phyloP scores from a whole-genome alignment of 306 rosid species.

The Ormosia emarginata region DNA sequence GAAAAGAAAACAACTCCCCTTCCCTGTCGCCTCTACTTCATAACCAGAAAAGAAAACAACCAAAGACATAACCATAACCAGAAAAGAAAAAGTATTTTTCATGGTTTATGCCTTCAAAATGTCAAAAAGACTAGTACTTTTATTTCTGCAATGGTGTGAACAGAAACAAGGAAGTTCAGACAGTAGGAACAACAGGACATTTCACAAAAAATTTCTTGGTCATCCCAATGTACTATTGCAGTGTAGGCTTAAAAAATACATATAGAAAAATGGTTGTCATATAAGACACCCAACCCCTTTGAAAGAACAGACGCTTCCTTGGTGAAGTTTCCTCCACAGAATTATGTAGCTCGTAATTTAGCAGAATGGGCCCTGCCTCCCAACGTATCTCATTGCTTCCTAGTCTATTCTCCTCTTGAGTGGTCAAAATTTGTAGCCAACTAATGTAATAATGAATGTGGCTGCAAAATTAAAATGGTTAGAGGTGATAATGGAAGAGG shows the following conservation, averaged over 20 bases:
- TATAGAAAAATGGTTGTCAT: neutral
- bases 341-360: neutral
- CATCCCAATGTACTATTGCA: neutral
- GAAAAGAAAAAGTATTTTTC: too few species aligned
- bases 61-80: too few species aligned
- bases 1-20: too few species aligned
- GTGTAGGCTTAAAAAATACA: neutral
- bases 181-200: conserved; percentile 31
- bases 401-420: conserved; percentile 8
- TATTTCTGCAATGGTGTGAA: conserved; percentile 23
- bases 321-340: conserved; percentile 3
- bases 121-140: conserved; percentile 29
- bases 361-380: conserved; percentile 1
- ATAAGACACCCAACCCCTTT: conserved; percentile 24
- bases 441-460: neutral
- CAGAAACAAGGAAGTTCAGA: conserved; percentile 30
- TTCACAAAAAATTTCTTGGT: conserved; percentile 26
- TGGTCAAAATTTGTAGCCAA: conserved; percentile 21
- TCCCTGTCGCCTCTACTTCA: too few species aligned
- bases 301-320: conserved; percentile 11
- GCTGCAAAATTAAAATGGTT: too few species aligned
- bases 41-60: too few species aligned
- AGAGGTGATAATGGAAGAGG: too few species aligned
- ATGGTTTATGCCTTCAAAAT: neutral
- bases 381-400: conserved; percentile 1